A percentile compares a stretch with the other conserved stretches of the same genome.
phyloP scores from a whole-genome alignment of 305 asterid genomes.

The Caryopteris hybrid region DNA sequence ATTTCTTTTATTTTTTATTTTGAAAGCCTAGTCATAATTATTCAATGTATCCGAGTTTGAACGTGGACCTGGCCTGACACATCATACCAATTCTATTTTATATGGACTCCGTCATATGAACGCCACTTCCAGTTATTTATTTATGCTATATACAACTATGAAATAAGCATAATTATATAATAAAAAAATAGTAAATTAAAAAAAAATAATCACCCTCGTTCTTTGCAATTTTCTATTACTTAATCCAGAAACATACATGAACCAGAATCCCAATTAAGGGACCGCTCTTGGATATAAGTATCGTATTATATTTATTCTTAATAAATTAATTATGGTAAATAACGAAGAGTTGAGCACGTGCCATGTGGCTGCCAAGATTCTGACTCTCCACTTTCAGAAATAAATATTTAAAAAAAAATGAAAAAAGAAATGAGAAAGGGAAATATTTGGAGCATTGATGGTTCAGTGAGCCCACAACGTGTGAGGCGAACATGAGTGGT shows the following conservation, averaged over 20 bases:
- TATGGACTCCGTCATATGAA: conserved; percentile 9
- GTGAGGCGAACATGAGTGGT: conserved; percentile 20
- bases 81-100: background rate
- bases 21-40: no score
- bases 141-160: no score
- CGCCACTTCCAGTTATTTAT: background rate
- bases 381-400: conserved; percentile 26
- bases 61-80: conserved; percentile 16
- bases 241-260: background rate
- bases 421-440: background rate
- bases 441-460: background rate
- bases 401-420: background rate
- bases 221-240: no score
- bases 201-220: no score
- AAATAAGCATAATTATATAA: no score
- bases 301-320: no score
- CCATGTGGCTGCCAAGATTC: conserved; percentile 37
- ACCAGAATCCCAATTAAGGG: background rate
- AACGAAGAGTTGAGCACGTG: conserved; percentile 26
- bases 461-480: conserved; percentile 33
- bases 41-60: conserved; percentile 17
- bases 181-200: no score
- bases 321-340: background rate
- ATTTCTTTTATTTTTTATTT: no score
- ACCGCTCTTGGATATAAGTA: background rate